Conservation (phyloP, 495 filamentous ascomycete species). For the Pyrenopolyporus hunteri region DNA sequence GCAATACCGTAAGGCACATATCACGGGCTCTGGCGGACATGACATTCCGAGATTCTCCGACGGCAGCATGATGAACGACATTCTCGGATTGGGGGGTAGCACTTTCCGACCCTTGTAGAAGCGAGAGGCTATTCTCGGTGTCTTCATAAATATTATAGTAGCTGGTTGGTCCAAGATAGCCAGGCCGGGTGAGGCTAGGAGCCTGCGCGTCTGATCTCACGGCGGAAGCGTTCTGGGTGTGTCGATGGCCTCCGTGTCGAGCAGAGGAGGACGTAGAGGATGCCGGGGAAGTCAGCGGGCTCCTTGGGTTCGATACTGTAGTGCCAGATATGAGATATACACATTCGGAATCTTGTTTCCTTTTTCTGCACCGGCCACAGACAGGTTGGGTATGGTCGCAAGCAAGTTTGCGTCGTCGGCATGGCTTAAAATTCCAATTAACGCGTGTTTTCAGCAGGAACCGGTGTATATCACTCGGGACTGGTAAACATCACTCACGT, state of each 20-base stretch:
- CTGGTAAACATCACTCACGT: conserved; percentile 24
- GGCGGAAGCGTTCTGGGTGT: conserved; percentile 1
- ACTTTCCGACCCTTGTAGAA: conserved; percentile 17
- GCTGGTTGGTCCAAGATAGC: conserved; percentile 59
- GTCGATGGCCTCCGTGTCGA: neutral
- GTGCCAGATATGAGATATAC: conserved; percentile 31
- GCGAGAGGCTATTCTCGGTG: conserved; percentile 40
- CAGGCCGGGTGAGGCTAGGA: conserved; percentile 48
- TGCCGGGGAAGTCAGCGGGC: conserved; percentile 22
- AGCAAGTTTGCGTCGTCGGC: conserved; percentile 42
- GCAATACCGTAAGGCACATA: conserved; percentile 52
- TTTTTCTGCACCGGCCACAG: conserved; percentile 41
- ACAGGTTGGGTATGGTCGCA: conserved; percentile 42
- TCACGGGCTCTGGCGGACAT: conserved; percentile 33
- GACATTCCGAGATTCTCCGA: neutral
- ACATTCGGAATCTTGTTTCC: conserved; percentile 31
- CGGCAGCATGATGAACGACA: conserved; percentile 19
- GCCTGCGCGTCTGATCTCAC: conserved; percentile 41
- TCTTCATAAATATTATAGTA: conserved; percentile 57
- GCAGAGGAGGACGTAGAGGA: neutral
- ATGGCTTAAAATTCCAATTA: conserved; percentile 34
- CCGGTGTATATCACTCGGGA: neutral
- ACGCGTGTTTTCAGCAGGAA: neutral
- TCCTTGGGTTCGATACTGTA: conserved; percentile 10
- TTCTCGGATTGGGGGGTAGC: conserved; percentile 41